Conservation (phyloP, 2,329 filamentous ascomycete species). For the Colletotrichum endophyticum region DNA sequence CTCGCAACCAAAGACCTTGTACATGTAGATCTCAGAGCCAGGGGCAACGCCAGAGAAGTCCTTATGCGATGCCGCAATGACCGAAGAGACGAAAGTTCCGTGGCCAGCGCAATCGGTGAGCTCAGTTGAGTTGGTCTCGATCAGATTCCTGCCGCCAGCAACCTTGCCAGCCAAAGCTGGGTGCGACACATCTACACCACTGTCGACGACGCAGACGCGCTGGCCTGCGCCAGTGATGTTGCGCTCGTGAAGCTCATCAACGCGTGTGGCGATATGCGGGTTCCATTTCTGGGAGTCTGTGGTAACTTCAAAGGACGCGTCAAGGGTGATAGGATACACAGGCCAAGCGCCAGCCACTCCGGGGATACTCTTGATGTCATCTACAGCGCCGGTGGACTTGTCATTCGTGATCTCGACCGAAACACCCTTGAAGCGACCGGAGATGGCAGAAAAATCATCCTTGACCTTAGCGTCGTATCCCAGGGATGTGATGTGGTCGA, state of each 20-base stretch:
- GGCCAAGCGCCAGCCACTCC: constrained; percentile 12
- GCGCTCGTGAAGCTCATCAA: constrained; percentile 22
- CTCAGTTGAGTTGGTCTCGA: constrained; percentile 13
- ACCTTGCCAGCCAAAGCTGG: constrained; percentile 21
- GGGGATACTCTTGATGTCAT: constrained; percentile 14
- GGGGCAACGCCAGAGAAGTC: constrained; percentile 24
- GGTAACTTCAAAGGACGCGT: constrained; percentile 9
- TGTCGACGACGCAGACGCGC: constrained; percentile 26
- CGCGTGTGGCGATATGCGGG: constrained; percentile 20
- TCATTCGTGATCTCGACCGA: constrained; percentile 11
- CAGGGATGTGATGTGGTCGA: constrained; percentile 2
- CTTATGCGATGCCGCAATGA: constrained; percentile 3
- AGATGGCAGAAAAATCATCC: constrained; percentile 9
- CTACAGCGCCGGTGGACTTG: background rate
- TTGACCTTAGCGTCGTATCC: constrained; percentile 15
- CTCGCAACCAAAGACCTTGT: constrained; percentile 27
- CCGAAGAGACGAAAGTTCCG: constrained; percentile 23
- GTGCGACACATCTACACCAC: constrained; percentile 19
- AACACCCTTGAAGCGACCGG: constrained; percentile 10
- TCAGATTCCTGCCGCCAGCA: constrained; percentile 22
- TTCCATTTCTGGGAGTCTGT: constrained; percentile 16
- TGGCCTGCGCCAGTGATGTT: constrained; percentile 23
- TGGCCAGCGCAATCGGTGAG: constrained; percentile 25
- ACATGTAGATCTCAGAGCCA: constrained; percentile 26
- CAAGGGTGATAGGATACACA: constrained; percentile 21